These are phyloP conservation scores for Verticillium albo-atrum DNA, from an alignment of 2,329 filamentous ascomycete genomes.

Conservation along the genomic window DNA sequence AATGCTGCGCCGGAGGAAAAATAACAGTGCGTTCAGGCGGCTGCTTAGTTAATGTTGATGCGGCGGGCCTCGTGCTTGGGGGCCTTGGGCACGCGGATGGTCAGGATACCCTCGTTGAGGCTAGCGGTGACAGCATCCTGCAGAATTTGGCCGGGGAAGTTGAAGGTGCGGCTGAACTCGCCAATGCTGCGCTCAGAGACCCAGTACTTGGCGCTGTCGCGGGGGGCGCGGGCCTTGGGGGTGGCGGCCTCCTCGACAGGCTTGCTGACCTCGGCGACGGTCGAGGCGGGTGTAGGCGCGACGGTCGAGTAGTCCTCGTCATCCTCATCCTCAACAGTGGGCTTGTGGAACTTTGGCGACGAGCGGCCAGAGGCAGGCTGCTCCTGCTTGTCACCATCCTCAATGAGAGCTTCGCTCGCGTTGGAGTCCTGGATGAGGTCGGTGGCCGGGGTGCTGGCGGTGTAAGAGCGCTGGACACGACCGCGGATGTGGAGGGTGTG, in stretches of 20 bases:
- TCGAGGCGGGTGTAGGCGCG: constrained; percentile 8
- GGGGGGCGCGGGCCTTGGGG: constrained; percentile 17
- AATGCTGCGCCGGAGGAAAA: not conserved
- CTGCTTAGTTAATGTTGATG: constrained; percentile 47
- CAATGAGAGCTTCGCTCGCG: constrained; percentile 33
- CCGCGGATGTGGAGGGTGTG: constrained; percentile 71
- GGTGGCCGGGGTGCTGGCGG: constrained; percentile 47
- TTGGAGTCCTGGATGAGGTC: constrained; percentile 40
- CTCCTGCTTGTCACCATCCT: constrained; percentile 23
- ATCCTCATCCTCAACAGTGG: constrained; percentile 62
- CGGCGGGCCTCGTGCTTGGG: constrained; percentile 53
- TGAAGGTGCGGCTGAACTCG: constrained; percentile 65
- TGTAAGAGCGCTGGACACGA: constrained; percentile 60
- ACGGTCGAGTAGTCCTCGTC: constrained; percentile 14
- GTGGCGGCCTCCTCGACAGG: constrained; percentile 9
- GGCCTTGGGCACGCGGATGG: constrained; percentile 61
- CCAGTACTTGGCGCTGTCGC: constrained; percentile 62
- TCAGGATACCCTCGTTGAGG: constrained; percentile 63
- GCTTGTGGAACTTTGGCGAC: constrained; percentile 41
- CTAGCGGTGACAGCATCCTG: constrained; percentile 56
- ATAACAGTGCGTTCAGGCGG: no score
- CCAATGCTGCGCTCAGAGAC: constrained; percentile 61
- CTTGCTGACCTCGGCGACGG: constrained; percentile 30
- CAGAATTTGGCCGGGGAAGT: constrained; percentile 61
- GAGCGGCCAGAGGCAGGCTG: not conserved